Base-by-base conservation (phyloP, 345 rosid species). In the Camelina hispida region DNA sequence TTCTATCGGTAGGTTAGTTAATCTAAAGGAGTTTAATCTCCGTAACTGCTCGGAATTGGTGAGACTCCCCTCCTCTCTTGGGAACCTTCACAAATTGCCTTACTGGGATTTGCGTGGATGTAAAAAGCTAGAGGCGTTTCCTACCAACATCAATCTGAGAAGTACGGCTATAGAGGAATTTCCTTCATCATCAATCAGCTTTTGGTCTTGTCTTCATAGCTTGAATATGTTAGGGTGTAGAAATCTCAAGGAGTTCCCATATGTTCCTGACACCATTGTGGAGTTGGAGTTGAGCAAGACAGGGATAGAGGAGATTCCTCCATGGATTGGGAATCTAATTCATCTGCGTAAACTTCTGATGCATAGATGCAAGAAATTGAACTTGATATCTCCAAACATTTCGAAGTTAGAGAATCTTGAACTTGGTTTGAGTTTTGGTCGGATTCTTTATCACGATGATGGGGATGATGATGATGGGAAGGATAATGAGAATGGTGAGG, bases 231-330 rank as follows among this genome's bases (percentile, higher is more conserved):
- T 0, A 3, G 2, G 25, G 4, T 75, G 82, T 44, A 23, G 3
- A 17, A 67, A 16, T 4, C 69, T 81, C 9, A 40, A 22, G 46
- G 43, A n/a, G 12, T 78, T 81, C 14, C 78, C 82, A 50, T 14
- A 58, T 46, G 66, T 70, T 58, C 66, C 66, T 43, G 18, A 30
- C 54, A 55, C 43, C 63, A 57, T 69, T 11, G 14, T 6, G 25
- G 28, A 25, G 13, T 47, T 70, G 22, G 6, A 2, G 4, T 70
- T 70, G 48, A 13, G 58, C 53, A 6, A 18, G 6, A 70, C 66
- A 47, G 10, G 17, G 46, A 59, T 71, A 59, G 12, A 34, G 18
- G 67, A 71, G 51, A 20, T 71, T 22, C 68, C 68, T 50, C 51
- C 50, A 23, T 0, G 60, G 75, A 37, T 71, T n/a, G 30, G 37